Evolutionary conservation across 1,139 yeast species (phyloP).

Genomic region (Casaregolazyma suthepensis): DNA sequence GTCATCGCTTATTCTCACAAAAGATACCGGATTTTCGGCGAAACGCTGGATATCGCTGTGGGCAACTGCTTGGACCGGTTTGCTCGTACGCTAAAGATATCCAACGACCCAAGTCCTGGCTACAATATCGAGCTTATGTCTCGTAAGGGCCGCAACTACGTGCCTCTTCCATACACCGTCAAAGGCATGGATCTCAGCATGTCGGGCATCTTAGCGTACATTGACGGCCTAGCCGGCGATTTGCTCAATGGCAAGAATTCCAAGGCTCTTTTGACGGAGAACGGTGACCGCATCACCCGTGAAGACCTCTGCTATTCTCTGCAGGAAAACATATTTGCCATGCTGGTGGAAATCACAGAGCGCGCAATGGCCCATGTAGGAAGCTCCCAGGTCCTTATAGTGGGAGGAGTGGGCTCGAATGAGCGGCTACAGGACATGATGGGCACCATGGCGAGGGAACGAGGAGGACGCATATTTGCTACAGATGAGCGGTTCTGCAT

Average conservation of each 20-base stretch:
- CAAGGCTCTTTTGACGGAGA: constrained; percentile 43
- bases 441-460: constrained; percentile 84
- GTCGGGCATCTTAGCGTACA: constrained; percentile 87
- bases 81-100: constrained; percentile 81
- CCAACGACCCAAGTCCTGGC: constrained; percentile 96
- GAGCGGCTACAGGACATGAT: constrained; percentile 91
- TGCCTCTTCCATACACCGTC: constrained; percentile 86
- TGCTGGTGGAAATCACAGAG: constrained; percentile 97
- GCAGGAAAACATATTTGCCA: constrained; percentile 87
- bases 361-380: constrained; percentile 98
- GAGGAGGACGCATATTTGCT: constrained; percentile 83
- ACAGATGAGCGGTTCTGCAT: constrained; percentile 96
- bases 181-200: constrained; percentile 97
- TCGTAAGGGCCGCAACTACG: constrained; percentile 59
- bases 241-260: constrained; percentile 50
- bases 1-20: constrained; percentile 94
- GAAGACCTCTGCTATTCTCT: constrained; percentile 90
- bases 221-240: constrained; percentile 75
- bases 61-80: constrained; percentile 95
- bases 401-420: constrained; percentile 97
- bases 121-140: constrained; percentile 95
- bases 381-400: constrained; percentile 82
- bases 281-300: constrained; percentile 50
- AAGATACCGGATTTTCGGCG: constrained; percentile 92
- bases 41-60: constrained; percentile 92